Conservation (phyloP, 495 filamentous ascomycete species). For the Pseudevernia furfuracea region DNA sequence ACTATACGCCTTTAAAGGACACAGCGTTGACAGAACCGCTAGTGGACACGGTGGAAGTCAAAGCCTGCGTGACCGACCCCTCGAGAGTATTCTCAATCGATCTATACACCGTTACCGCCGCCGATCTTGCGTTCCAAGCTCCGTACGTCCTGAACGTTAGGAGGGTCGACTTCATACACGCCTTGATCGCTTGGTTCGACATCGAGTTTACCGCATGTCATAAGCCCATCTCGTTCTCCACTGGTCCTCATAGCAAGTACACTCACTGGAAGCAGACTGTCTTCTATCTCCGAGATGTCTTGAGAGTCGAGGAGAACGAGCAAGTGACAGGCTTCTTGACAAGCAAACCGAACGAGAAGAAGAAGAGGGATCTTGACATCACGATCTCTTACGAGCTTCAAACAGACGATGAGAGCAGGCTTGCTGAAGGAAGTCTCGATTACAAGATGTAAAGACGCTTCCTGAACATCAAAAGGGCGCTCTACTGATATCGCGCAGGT, state of each 20-base stretch:
- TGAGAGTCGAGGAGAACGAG: constrained; percentile 77
- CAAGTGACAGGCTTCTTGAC: constrained; percentile 60
- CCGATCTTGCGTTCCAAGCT: constrained; percentile 69
- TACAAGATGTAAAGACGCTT: constrained; percentile 74
- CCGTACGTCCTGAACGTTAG: constrained; percentile 63
- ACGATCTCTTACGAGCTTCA: constrained; percentile 73
- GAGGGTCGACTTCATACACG: constrained; percentile 87
- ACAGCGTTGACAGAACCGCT: constrained; percentile 78
- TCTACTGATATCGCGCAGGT: constrained; percentile 38
- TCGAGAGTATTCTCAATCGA: constrained; percentile 69
- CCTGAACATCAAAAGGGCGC: neutral
- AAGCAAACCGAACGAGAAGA: constrained; percentile 87
- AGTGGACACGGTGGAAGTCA: constrained; percentile 73
- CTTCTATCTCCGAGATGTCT: constrained; percentile 76
- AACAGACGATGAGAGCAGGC: constrained; percentile 60
- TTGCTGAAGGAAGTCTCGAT: constrained; percentile 59
- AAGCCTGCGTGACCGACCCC: constrained; percentile 73
- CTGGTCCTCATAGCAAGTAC: constrained; percentile 82
- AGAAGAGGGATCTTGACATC: constrained; percentile 91
- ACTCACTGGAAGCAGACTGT: constrained; percentile 96
- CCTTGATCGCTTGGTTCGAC: constrained; percentile 96
- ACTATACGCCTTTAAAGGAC: constrained; percentile 83
- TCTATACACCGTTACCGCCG: constrained; percentile 64
- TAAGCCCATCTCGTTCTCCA: constrained; percentile 76
- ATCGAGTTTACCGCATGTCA: constrained; percentile 96